phyloP scores from a whole-genome alignment of 768 basidiomycete species.

The Russula compacta region DNA sequence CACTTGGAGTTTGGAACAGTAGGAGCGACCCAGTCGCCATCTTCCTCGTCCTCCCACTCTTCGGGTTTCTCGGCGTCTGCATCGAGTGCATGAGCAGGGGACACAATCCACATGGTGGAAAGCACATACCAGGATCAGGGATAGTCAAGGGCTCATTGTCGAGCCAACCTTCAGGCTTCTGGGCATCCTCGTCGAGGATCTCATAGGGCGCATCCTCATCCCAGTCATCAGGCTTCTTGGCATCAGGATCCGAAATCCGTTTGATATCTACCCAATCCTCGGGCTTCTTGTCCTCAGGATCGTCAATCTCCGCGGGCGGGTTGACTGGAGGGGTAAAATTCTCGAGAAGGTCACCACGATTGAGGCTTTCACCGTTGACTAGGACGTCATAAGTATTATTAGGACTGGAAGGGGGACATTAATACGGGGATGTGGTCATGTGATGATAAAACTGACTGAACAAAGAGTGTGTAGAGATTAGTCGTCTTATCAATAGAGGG shows the following conservation, averaged over 20 bases:
- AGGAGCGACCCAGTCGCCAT: constrained; percentile 96
- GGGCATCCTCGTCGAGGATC: constrained; percentile 78
- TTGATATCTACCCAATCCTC: constrained; percentile 86
- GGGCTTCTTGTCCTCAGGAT: constrained; percentile 86
- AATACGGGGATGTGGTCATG: neutral
- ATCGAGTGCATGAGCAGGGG: neutral
- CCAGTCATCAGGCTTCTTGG: constrained; percentile 94
- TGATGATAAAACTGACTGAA: constrained; percentile 53
- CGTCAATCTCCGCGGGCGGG: constrained; percentile 88
- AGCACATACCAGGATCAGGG: constrained; percentile 69
- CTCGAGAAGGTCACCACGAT: constrained; percentile 78
- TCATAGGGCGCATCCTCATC: constrained; percentile 95
- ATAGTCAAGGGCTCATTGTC: constrained; percentile 73
- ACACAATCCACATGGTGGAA: neutral
- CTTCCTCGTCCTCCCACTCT: constrained; percentile 99
- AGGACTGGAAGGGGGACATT: constrained; percentile 40
- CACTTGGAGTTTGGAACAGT: constrained; percentile 87
- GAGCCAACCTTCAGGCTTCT: constrained; percentile 93
- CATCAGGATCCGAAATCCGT: constrained; percentile 77
- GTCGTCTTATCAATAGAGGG: constrained; percentile 86
- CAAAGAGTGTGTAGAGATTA: constrained; percentile 88
- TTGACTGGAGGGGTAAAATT: constrained; percentile 93
- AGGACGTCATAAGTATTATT: constrained; percentile 90
- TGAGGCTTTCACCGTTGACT: constrained; percentile 79
- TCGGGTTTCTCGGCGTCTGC: constrained; percentile 88